Evolutionary conservation across 1,284 basidiomycete species (phyloP).

Genomic region (Apiotrichum porosum): DNA sequence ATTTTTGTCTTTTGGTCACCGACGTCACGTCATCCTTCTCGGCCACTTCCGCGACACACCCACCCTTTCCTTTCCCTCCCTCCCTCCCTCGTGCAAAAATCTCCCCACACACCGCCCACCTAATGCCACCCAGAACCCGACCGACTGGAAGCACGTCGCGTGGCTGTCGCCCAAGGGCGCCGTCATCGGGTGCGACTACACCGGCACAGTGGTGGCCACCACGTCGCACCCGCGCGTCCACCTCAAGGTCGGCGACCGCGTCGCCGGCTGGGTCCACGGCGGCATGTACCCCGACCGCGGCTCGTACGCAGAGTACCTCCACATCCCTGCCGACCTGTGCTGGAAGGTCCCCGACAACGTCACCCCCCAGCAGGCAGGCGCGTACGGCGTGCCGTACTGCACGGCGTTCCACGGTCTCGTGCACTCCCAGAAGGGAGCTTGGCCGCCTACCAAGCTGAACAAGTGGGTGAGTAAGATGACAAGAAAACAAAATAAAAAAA

Average conservation of each 20-base stretch:
- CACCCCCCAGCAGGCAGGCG: conserved; percentile 48
- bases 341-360: conserved; percentile 25
- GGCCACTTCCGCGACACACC: no score
- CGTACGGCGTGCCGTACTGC: conserved; percentile 44
- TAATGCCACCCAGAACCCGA: conserved; percentile 44
- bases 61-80: no score
- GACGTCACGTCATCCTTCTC: no score
- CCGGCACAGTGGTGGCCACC: conserved; percentile 49
- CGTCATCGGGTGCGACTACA: conserved; percentile 42
- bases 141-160: conserved; percentile 41
- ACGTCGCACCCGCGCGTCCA: conserved; percentile 1
- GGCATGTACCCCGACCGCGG: conserved; percentile 42
- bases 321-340: conserved; percentile 25
- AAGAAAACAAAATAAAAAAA: no score
- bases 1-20: no score
- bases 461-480: conserved; percentile 20
- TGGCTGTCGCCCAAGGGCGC: conserved; percentile 4
- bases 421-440: conserved; percentile 6
- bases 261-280: conserved; percentile 53
- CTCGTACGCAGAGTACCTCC: conserved; percentile 50
- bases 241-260: conserved; percentile 49
- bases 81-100: no score
- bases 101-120: no score
- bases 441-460: conserved; percentile 13
- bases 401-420: conserved; percentile 19